Evolutionary conservation across 148 eudicot species (phyloP).

Genomic region (Arbutus unedo): DNA sequence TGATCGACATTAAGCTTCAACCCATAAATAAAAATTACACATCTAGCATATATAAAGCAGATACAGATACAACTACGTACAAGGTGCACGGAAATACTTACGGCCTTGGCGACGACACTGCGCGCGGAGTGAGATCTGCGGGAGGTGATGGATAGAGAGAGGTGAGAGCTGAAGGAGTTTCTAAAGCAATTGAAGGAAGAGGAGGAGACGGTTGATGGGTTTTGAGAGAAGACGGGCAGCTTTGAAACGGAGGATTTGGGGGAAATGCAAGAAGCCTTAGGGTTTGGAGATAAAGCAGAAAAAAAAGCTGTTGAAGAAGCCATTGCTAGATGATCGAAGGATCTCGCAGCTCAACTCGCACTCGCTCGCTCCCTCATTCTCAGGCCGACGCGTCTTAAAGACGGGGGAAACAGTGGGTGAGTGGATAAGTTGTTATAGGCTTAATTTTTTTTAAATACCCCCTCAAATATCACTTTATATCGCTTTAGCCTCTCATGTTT

Average conservation of each 20-base stretch:
- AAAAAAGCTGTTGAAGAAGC: slow-evolving; percentile 44
- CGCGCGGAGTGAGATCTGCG: slow-evolving; percentile 31
- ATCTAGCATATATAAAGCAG: not conserved
- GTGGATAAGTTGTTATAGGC: too few species aligned
- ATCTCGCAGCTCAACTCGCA: too few species aligned
- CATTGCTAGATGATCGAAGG: not conserved
- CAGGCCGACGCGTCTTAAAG: too few species aligned
- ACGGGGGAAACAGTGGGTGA: too few species aligned
- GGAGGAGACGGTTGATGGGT: slow-evolving; percentile 26
- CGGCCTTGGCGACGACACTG: slow-evolving; percentile 52
- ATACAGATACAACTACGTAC: too few species aligned
- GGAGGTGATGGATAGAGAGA: slow-evolving; percentile 35
- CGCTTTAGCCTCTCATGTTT: too few species aligned
- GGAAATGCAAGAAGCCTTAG: slow-evolving; percentile 23
- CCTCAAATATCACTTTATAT: too few species aligned
- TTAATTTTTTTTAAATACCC: too few species aligned
- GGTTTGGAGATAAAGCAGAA: slow-evolving; percentile 33
- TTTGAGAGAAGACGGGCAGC: slow-evolving; percentile 15
- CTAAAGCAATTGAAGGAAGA: slow-evolving; percentile 38
- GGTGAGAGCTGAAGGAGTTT: slow-evolving; percentile 27
- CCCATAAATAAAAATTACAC: not conserved
- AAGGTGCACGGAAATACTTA: slow-evolving; percentile 23
- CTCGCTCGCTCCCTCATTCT: too few species aligned
- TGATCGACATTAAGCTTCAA: not conserved
- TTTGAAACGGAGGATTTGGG: slow-evolving; percentile 24